Base-by-base conservation (phyloP, 345 rosid species). In the Rubroshorea leprosula region DNA sequence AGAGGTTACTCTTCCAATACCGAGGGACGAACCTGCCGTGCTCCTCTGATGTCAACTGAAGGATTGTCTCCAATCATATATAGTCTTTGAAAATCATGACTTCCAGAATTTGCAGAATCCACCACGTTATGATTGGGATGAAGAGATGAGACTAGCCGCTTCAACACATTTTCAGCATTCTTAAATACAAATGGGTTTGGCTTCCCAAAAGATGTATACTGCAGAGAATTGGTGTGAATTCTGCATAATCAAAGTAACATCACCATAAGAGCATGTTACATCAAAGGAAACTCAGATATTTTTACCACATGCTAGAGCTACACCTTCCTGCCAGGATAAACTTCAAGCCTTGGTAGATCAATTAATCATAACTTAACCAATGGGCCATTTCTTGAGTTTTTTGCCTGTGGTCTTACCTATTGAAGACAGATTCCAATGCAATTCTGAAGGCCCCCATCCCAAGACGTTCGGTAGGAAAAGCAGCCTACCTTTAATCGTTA, bases 361-460 rank as follows among this genome's bases (percentile, higher is more conserved):
- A 16, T 47, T 16, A 4, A 15, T 47, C 50, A 47, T 14, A 5
- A 6, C 13, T 21, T 18, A 21, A 50, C 14, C 6, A 50, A 21
- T 12, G 6, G 6, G 29, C 55, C n/a, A 16, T 44, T 4, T 7
- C 47, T 44, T 13, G 47, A 15, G 16, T 13, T 14, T 29, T 4
- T 14, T 1, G 47, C n/a, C 47, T 2, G 17, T 44, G n/a, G 43
- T 41, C 66, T 80, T 58, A 85, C 90, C 84, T 82, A 69, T 85
- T 91, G 75, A 76, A 91, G 75, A 91, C 64, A 31, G 91, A 79
- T 78, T 90, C 94, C 8, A 87, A 49, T 0, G 94, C 97, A 11
- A 87, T 83, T 76, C 94, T 80, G 82, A 85, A 91, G 73, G 90
- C 91, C 64, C 91, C 96, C 89, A 87, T 77, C 56, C 94, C 97